Evolutionary conservation across 495 filamentous ascomycete genomes (phyloP), one percentile per base, ranked within the genome.

Genomic region (Massariosphaeria phaeospora): DNA sequence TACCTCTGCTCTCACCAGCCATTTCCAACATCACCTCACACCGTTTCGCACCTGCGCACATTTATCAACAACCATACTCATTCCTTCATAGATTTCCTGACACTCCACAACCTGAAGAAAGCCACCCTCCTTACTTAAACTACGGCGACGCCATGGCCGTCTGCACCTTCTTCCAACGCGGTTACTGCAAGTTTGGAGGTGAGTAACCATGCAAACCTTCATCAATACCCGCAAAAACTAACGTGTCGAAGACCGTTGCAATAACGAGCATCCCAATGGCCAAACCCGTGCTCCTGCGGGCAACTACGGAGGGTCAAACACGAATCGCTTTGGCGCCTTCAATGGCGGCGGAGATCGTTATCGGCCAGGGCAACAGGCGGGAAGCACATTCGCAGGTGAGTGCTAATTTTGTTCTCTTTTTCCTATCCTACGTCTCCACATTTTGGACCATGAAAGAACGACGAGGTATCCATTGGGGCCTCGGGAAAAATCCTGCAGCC

Each of bases 101-200:
- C n/a, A n/a, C n/a, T n/a, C n/a, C n/a, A n/a, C n/a, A n/a, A n/a
- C n/a, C n/a, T n/a, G n/a, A n/a, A n/a, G n/a, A n/a, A n/a, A n/a
- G n/a, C n/a, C n/a, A n/a, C n/a, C n/a, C n/a, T n/a, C n/a, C n/a
- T n/a, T n/a, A n/a, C n/a, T n/a, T n/a, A n/a, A n/a, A n/a, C n/a
- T n/a, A n/a, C 33, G 6, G 13, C 12, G 26, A 3, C 11, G 20
- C 31, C 21, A 58, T 66, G 63, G 34, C 67, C 3, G 69, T 89
- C 59, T 95, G 89, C 75, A 76, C 64, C 31, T 91, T 80, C 66
- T 95, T 75, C 63, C 80, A 80, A 67, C 79, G 83, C 67, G 87
- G 86, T 38, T 75, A 77, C 45, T 95, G 89, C 75, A 82, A 74
- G 62, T 84, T 76, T 64, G 89, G 88, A 62, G 55, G 54, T 72